Conservation (phyloP, 164 flowering plant genomes). For the Litsea cubeba region DNA sequence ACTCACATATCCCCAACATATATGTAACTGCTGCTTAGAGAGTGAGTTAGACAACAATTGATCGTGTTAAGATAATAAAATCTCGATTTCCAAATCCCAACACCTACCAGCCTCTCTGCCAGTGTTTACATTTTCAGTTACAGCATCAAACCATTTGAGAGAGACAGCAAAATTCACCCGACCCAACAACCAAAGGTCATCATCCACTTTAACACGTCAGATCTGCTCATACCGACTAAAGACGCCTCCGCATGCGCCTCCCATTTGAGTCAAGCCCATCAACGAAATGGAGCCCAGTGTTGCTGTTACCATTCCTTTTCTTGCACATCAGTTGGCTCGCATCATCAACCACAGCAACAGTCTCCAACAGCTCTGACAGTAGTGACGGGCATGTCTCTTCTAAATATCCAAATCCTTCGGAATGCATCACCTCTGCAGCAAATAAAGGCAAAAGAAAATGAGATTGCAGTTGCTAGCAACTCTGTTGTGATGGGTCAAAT, state of each 20-base stretch:
- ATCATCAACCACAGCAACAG: conserved; percentile 56
- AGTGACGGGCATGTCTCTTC: conserved; percentile 64
- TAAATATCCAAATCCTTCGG: conserved; percentile 68
- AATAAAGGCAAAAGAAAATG: background rate
- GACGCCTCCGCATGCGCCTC: conserved; percentile 61
- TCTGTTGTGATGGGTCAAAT: too few relatives aligned
- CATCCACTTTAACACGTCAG: background rate
- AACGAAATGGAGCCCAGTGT: conserved; percentile 38
- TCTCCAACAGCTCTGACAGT: conserved; percentile 58
- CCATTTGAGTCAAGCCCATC: conserved; percentile 39
- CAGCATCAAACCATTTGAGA: background rate
- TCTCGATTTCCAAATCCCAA: background rate
- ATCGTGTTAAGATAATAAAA: background rate
- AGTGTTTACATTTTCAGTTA: too few relatives aligned
- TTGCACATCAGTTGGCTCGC: conserved; percentile 26
- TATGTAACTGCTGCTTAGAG: background rate
- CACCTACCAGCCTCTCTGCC: background rate
- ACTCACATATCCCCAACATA: too few relatives aligned
- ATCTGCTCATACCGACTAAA: conserved; percentile 16
- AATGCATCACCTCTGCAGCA: conserved; percentile 64
- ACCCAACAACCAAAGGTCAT: background rate
- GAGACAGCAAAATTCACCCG: background rate
- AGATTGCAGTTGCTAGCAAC: background rate
- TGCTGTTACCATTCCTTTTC: conserved; percentile 63
- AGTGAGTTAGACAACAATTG: background rate